phyloP scores from a whole-genome alignment of 805 yeast genomes.

The Blastobotrys peoriensis region DNA sequence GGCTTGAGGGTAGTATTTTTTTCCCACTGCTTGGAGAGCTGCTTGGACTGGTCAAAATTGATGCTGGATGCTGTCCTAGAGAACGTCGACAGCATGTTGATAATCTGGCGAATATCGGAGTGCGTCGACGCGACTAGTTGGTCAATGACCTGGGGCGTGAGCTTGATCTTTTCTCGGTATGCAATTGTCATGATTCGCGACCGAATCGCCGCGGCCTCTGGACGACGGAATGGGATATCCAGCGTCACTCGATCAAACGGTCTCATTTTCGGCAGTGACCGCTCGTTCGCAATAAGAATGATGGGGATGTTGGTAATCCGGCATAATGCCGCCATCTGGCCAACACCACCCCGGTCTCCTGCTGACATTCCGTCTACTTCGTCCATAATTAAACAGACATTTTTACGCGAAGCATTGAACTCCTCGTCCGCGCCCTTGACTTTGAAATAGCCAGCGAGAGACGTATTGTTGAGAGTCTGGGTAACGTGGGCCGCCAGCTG shows the following conservation, averaged over 20 bases:
- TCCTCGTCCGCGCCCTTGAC: slow-evolving; percentile 25
- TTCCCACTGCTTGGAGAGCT: slow-evolving; percentile 68
- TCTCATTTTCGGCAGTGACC: slow-evolving; percentile 88
- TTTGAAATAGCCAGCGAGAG: slow-evolving; percentile 72
- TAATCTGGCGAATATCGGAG: slow-evolving; percentile 91
- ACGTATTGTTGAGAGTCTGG: slow-evolving; percentile 69
- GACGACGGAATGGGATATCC: slow-evolving; percentile 83
- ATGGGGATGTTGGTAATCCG: slow-evolving; percentile 81
- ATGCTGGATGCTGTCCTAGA: slow-evolving; percentile 64
- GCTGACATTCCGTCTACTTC: slow-evolving; percentile 99
- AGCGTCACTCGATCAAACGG: slow-evolving; percentile 81
- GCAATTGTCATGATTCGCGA: slow-evolving; percentile 89
- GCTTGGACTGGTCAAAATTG: slow-evolving; percentile 55
- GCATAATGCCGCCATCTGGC: slow-evolving; percentile 84
- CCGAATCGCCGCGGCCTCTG: slow-evolving; percentile 73
- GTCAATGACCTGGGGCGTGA: slow-evolving; percentile 76
- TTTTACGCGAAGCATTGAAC: slow-evolving; percentile 38
- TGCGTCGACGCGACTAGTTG: slow-evolving; percentile 78
- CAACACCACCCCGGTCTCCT: slow-evolving; percentile 98
- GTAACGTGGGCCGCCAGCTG: slow-evolving; percentile 63
- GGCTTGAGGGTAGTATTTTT: slow-evolving; percentile 89
- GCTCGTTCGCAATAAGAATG: slow-evolving; percentile 90
- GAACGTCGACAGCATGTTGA: slow-evolving; percentile 80
- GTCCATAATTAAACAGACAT: slow-evolving; percentile 87
- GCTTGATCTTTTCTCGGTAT: slow-evolving; percentile 68